Conservation (phyloP, 441 rosid genomes). For the Raphanus hybrid region DNA sequence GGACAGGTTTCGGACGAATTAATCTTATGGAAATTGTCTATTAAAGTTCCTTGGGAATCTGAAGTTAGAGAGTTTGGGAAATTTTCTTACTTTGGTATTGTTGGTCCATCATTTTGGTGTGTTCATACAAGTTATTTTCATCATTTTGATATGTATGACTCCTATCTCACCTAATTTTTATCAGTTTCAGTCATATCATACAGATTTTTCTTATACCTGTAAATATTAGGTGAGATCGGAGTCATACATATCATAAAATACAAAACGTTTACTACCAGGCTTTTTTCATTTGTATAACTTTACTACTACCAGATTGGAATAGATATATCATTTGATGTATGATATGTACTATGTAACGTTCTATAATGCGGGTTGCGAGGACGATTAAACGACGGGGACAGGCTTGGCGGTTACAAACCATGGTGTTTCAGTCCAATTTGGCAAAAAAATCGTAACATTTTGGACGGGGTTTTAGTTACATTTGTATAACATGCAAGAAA, state of each 20-base stretch:
- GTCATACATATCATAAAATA: neutral
- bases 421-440: too few species aligned
- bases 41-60: constrained; percentile 1
- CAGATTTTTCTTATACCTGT: neutral
- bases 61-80: neutral
- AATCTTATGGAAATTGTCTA: neutral
- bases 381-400: too few species aligned
- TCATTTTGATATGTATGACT: too few species aligned
- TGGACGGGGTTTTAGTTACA: too few species aligned
- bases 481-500: too few species aligned
- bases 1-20: neutral
- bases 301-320: neutral
- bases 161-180: neutral
- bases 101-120: constrained; percentile 4
- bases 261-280: neutral
- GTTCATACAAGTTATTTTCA: neutral
- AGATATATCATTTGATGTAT: neutral
- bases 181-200: neutral
- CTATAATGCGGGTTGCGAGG: too few species aligned
- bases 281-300: neutral
- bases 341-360: neutral
- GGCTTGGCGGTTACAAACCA: neutral
- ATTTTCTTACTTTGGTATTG: neutral
- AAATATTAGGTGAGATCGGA: neutral
- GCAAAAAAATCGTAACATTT: too few species aligned